A percentile compares a stretch with the other conserved stretches of the same genome.
phyloP scores from a whole-genome alignment of 2,329 filamentous ascomycete genomes.

The Penicillium brevicompactum region DNA sequence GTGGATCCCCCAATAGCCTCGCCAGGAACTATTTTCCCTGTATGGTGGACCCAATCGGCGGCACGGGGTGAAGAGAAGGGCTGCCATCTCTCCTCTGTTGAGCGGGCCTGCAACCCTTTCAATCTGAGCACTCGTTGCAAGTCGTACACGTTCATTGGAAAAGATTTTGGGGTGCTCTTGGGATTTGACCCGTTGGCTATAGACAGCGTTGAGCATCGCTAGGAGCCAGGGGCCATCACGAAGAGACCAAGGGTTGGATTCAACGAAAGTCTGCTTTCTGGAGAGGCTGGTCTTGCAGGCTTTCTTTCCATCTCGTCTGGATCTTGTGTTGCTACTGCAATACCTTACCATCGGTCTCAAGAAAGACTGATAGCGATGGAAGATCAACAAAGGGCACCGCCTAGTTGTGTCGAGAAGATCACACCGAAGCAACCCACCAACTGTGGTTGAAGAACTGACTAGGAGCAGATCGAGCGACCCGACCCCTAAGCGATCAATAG shows the following conservation, averaged over 20 bases:
- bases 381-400: background rate
- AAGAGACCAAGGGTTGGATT: background rate
- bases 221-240: background rate
- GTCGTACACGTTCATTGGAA: background rate
- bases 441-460: background rate
- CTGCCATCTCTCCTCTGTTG: background rate
- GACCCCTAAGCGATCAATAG: background rate
- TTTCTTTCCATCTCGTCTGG: background rate
- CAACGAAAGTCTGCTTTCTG: background rate
- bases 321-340: background rate
- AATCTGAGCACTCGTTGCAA: background rate
- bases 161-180: background rate
- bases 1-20: conserved; percentile 8
- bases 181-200: background rate
- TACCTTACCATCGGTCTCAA: background rate
- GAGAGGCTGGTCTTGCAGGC: background rate
- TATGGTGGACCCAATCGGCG: conserved; percentile 4
- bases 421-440: background rate
- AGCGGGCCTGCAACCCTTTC: background rate
- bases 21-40: conserved; percentile 8
- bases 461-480: background rate
- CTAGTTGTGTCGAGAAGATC: background rate
- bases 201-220: background rate
- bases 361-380: background rate
- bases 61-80: background rate